A percentile compares a stretch with the other conserved stretches of the same genome.
Conservation (phyloP, 129 eudicot species). For the Smallanthus sonchifolius region DNA sequence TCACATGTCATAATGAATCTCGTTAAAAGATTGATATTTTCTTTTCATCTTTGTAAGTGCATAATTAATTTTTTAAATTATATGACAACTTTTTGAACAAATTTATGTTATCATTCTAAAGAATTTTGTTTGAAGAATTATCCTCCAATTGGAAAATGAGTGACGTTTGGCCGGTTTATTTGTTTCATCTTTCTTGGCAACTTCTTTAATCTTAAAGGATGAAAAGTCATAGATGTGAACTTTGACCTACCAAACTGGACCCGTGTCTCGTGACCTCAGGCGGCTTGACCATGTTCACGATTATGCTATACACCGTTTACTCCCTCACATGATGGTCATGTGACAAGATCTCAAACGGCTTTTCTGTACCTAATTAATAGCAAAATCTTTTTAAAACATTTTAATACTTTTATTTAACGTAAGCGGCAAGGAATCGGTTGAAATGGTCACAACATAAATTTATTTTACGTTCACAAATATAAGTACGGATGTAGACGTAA, state of each 20-base stretch:
- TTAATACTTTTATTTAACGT: neutral
- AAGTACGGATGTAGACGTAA: no score
- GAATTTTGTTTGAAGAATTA: neutral
- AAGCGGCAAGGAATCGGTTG: no score
- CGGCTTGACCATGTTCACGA: constrained; percentile 25
- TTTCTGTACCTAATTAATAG: neutral
- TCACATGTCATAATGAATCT: neutral
- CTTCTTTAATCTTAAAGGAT: constrained; percentile 1
- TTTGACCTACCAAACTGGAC: constrained; percentile 32
- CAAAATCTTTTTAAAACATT: neutral
- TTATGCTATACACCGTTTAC: constrained; percentile 4
- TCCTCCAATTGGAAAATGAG: constrained; percentile 12
- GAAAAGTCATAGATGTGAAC: constrained; percentile 30
- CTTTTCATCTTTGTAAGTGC: neutral
- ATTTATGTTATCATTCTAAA: neutral
- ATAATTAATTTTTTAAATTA: neutral
- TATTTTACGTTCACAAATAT: no score
- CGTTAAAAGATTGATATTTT: no score
- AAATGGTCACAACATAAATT: no score
- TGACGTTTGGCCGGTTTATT: constrained; percentile 31
- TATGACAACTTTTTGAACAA: neutral
- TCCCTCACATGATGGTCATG: constrained; percentile 19
- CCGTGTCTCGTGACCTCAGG: constrained; percentile 19
- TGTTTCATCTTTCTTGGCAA: constrained; percentile 23
- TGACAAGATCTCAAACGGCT: constrained; percentile 6